Percentiles rank a stretch among this genome's conserved stretches.
phyloP scores from a whole-genome alignment of 345 rosid species.

The Rubroshorea leprosula region DNA sequence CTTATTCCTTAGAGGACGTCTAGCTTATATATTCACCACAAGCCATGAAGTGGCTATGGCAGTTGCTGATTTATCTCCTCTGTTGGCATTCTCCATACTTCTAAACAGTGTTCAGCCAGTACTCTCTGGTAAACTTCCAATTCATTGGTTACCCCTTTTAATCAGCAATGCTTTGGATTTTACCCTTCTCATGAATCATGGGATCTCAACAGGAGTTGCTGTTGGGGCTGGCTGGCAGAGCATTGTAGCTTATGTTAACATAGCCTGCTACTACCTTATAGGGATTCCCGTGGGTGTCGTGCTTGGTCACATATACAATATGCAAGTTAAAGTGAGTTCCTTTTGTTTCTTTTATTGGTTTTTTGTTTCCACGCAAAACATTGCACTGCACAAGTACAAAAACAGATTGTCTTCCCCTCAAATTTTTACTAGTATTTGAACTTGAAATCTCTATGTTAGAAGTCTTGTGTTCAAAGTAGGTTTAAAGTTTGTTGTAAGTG shows the following conservation, averaged over 20 bases:
- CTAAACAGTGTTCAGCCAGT: conserved; percentile 82
- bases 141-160: background rate
- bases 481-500: too few species aligned
- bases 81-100: conserved; percentile 66
- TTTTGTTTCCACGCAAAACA: too few species aligned
- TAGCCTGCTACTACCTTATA: conserved; percentile 61
- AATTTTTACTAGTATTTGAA: too few species aligned
- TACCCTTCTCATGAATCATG: background rate
- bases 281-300: conserved; percentile 63
- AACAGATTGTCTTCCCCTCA: too few species aligned
- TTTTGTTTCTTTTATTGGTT: too few species aligned
- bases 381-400: too few species aligned
- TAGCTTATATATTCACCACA: conserved; percentile 61
- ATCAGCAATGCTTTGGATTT: background rate
- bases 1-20: conserved; percentile 42
- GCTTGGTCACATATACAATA: conserved; percentile 43
- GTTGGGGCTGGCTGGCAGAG: conserved; percentile 84
- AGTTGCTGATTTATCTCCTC: conserved; percentile 65
- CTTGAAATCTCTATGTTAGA: too few species aligned
- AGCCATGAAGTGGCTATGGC: conserved; percentile 47
- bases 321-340: conserved; percentile 57
- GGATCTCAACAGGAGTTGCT: conserved; percentile 55
- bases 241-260: conserved; percentile 62
- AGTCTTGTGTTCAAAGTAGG: too few species aligned
- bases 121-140: conserved; percentile 64